Base-by-base conservation (phyloP, 306 rosid species). In the Chamaecrista fasciculata region DNA sequence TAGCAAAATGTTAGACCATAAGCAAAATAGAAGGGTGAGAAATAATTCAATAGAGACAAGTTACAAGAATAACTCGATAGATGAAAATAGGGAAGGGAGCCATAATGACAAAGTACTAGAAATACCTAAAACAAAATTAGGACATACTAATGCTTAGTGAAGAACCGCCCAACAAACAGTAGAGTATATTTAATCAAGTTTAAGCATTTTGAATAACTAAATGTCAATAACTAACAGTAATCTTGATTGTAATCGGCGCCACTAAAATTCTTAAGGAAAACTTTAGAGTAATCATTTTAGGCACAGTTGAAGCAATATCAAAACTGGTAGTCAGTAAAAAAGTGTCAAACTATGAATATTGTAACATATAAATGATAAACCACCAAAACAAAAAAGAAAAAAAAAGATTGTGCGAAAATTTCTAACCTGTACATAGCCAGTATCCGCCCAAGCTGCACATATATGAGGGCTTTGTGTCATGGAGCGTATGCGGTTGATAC, bases 371-470 rank as follows among this genome's bases (percentile, higher is more conserved):
- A 15, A 29, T 49, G 14, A 49, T 31, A 28, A 37, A 36, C 24
- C 24, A 12, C n/a, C n/a, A n/a, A n/a, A n/a, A n/a, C n/a, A n/a
- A 49, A 31, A 31, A 11, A 18, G 24, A 0, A 4, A 33, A 18
- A 1, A n/a, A 2, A n/a, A 3, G 1, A 12, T 2, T 44, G 49
- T 3, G 48, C 29, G 33, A 43, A 48, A 29, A 76, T 78, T 40
- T 68, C 85, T 66, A 31, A 94, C 98, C 96, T 94, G 92, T 37
- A 88, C 92, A 76, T 77, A 74, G 80, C 97, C 95, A 44, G 78
- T 69, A 74, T 94, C 98, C 16, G 87, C 84, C 98, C 98, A 94
- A 66, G 95, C 79, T 63, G 98, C 98, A 85, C 91, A 94, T 62
- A 90, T 88, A 51, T 86, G 92, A 20, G 97, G 96, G 63, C 77